Evolutionary conservation across 2,329 filamentous ascomycete genomes (phyloP).

Genomic region (Cladosporium sp.): DNA sequence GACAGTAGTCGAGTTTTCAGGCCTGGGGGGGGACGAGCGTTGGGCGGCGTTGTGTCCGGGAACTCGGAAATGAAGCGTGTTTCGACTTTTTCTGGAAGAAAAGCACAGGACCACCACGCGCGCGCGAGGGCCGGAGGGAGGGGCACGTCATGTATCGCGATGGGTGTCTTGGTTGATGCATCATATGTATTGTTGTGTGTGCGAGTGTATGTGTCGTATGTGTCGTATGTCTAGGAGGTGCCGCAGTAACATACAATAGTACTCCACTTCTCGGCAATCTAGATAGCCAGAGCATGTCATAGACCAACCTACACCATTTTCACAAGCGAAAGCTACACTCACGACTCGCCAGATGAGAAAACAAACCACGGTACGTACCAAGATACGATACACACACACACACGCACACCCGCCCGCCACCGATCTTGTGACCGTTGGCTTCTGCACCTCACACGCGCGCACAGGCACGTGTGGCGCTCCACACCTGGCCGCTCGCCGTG

Average conservation of each 20-base stretch:
- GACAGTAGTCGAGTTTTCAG: too few relatives aligned
- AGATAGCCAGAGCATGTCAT: too few relatives aligned
- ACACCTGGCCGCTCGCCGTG: background rate
- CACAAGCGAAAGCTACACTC: background rate
- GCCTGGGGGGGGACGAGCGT: background rate
- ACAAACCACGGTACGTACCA: too few relatives aligned
- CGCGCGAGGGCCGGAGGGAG: too few relatives aligned
- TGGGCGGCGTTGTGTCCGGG: slow-evolving; percentile 5
- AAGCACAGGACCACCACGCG: slow-evolving; percentile 4
- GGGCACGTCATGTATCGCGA: slow-evolving; percentile 8
- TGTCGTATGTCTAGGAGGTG: too few relatives aligned
- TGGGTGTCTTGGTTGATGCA: background rate
- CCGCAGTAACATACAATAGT: too few relatives aligned
- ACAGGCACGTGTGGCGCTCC: slow-evolving; percentile 10
- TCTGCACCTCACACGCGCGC: slow-evolving; percentile 7
- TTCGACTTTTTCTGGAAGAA: slow-evolving; percentile 12
- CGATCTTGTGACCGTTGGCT: slow-evolving; percentile 11
- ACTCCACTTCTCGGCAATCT: too few relatives aligned
- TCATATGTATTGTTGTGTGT: too few relatives aligned
- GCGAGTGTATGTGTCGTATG: too few relatives aligned
- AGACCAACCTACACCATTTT: background rate
- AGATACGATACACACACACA: too few relatives aligned
- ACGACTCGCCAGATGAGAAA: background rate
- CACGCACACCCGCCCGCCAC: too few relatives aligned
- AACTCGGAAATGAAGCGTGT: slow-evolving; percentile 9